phyloP scores from a whole-genome alignment of 331 rosid genomes.

The Spiraea crenata region DNA sequence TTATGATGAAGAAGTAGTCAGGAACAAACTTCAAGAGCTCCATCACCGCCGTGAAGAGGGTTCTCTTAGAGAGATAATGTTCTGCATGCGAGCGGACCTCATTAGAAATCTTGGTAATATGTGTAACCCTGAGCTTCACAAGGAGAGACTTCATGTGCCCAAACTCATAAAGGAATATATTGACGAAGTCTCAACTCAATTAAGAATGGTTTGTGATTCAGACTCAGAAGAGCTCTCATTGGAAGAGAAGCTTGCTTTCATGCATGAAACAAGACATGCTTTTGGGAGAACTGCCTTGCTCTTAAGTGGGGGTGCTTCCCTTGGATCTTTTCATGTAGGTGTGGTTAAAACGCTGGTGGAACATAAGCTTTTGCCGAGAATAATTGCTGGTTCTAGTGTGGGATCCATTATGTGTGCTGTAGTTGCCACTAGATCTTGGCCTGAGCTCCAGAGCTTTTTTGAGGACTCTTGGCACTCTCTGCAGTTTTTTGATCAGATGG shows the following conservation, averaged over 20 bases:
- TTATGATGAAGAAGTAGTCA: slow-evolving; percentile 77
- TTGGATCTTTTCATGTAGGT: slow-evolving; percentile 88
- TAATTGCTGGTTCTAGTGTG: slow-evolving; percentile 96
- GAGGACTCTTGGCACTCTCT: slow-evolving; percentile 86
- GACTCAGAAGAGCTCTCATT: slow-evolving; percentile 77
- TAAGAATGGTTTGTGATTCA: slow-evolving; percentile 88
- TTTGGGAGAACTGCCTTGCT: slow-evolving; percentile 96
- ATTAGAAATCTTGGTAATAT: slow-evolving; percentile 86
- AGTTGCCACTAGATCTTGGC: slow-evolving; percentile 98
- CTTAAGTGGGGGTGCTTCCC: slow-evolving; percentile 98
- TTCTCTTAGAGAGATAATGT: slow-evolving; percentile 77
- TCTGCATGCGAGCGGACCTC: slow-evolving; percentile 96
- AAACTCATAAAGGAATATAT: slow-evolving; percentile 86
- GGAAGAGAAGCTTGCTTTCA: slow-evolving; percentile 87
- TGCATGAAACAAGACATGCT: slow-evolving; percentile 96
- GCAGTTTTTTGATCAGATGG: slow-evolving; percentile 90
- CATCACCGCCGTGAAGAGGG: slow-evolving; percentile 77
- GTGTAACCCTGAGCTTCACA: slow-evolving; percentile 94
- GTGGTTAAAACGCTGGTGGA: slow-evolving; percentile 84
- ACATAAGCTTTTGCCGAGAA: slow-evolving; percentile 89
- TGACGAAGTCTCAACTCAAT: slow-evolving; percentile 80
- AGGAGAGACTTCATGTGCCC: slow-evolving; percentile 87
- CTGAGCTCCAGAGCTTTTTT: slow-evolving; percentile 89
- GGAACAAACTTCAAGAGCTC: slow-evolving; percentile 89
- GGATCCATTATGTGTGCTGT: slow-evolving; percentile 94